Evolutionary conservation across 1,139 yeast genomes (phyloP).

Genomic region (Debaryomyces nepalensis): DNA sequence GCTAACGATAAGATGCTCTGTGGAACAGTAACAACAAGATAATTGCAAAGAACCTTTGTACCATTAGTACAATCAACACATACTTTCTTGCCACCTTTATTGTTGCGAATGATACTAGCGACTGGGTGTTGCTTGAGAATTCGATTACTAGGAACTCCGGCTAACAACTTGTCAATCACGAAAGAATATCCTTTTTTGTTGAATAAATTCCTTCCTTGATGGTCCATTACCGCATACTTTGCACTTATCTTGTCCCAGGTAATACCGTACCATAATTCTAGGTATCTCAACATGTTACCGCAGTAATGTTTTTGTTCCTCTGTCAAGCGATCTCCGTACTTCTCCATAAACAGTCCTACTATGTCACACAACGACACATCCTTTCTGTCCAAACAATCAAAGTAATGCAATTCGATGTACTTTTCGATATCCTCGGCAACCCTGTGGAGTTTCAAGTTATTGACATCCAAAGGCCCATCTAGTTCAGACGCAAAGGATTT

Average conservation of each 20-base stretch:
- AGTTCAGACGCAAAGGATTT: conserved; percentile 53
- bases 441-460: conserved; percentile 31
- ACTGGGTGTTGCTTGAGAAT: conserved; percentile 56
- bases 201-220: conserved; percentile 75
- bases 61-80: conserved; percentile 28
- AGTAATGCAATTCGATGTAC: conserved; percentile 59
- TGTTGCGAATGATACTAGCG: conserved; percentile 37
- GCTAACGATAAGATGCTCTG: conserved; percentile 62
- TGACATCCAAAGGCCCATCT: conserved; percentile 32
- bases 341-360: conserved; percentile 49
- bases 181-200: conserved; percentile 63
- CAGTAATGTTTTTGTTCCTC: conserved; percentile 54
- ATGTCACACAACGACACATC: conserved; percentile 58
- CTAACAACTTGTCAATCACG: conserved; percentile 50
- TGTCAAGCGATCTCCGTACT: conserved; percentile 52
- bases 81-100: conserved; percentile 19
- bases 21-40: conserved; percentile 74
- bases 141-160: conserved; percentile 41
- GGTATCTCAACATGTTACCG: conserved; percentile 55
- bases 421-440: conserved; percentile 63
- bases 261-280: conserved; percentile 82
- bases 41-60: conserved; percentile 42
- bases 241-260: conserved; percentile 70
- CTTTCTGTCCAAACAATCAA: conserved; percentile 44
- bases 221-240: conserved; percentile 65